These are phyloP conservation scores for Cryptosporidium sp. DNA, from an alignment of 169 alveolate species.

Conservation along the genomic window DNA sequence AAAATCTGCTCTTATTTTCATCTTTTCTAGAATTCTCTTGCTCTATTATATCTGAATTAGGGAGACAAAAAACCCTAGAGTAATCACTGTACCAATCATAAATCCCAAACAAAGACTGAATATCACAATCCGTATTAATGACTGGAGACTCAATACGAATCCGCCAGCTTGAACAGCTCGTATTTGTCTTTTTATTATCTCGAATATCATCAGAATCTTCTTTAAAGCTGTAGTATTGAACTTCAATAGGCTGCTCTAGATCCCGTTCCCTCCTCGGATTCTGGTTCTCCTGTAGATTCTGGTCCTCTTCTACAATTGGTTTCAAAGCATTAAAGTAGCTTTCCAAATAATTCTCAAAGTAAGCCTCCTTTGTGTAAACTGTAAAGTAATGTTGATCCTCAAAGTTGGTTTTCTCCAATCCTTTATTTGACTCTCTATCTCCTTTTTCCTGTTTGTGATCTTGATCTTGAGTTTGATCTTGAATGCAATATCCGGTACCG, in stretches of 20 bases:
- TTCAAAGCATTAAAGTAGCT: neutral
- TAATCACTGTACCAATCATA: conserved; percentile 19
- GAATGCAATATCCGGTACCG: neutral
- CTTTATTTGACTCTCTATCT: neutral
- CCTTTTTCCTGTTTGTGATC: neutral
- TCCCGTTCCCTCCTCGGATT: neutral
- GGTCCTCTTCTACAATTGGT: neutral
- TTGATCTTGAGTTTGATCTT: neutral
- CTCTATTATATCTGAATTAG: neutral
- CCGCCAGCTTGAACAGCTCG: conserved; percentile 11
- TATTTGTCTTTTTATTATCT: neutral
- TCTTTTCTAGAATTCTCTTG: too few species aligned
- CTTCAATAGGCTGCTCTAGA: neutral
- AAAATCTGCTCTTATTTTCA: neutral
- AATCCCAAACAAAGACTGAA: neutral
- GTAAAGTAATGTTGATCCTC: conserved; percentile 51
- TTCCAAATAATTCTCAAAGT: conserved; percentile 11
- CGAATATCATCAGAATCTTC: neutral
- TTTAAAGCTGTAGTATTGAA: neutral
- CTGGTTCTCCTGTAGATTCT: neutral
- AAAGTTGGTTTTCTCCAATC: neutral
- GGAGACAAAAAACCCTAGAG: neutral
- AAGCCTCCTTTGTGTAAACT: conserved; percentile 11
- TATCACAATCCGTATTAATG: conserved; percentile 1
- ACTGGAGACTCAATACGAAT: conserved; percentile 12